Percentiles rank a stretch among this genome's conserved stretches.
Evolutionary conservation across 1,139 yeast genomes (phyloP).

Genomic region (Groenewaldozyma auringiensis): DNA sequence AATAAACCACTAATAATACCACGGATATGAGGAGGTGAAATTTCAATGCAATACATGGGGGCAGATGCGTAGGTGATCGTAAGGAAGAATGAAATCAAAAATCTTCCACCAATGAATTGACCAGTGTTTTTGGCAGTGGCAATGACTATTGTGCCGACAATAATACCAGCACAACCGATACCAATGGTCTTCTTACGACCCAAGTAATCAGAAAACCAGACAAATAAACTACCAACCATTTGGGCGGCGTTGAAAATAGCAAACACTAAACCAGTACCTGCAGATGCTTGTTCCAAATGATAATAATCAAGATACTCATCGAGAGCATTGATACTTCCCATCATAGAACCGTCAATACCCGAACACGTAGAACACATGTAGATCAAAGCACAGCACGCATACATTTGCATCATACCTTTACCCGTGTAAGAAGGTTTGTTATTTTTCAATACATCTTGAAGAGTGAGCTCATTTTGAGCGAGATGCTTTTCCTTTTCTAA

Average conservation of each 20-base stretch:
- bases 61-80: conserved; percentile 6
- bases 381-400: conserved; percentile 5
- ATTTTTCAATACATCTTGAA: background rate
- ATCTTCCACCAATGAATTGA: conserved; percentile 14
- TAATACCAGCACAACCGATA: conserved; percentile 14
- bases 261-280: conserved; percentile 10
- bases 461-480: background rate
- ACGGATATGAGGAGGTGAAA: conserved; percentile 9
- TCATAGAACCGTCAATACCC: conserved; percentile 14
- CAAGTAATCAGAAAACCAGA: conserved; percentile 11
- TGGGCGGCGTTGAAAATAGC: conserved; percentile 12
- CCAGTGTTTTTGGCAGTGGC: conserved; percentile 11
- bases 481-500: background rate
- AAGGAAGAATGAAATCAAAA: conserved; percentile 13
- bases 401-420: background rate
- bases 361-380: conserved; percentile 12
- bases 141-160: conserved; percentile 14
- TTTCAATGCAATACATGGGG: conserved; percentile 6
- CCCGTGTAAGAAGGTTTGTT: background rate
- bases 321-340: conserved; percentile 11
- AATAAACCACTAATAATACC: conserved; percentile 8
- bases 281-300: conserved; percentile 7
- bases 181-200: conserved; percentile 14
- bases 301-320: conserved; percentile 7
- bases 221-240: conserved; percentile 9